Conservation (phyloP, 2,329 filamentous ascomycete species). For the Bimuria novae-zelandiae region DNA sequence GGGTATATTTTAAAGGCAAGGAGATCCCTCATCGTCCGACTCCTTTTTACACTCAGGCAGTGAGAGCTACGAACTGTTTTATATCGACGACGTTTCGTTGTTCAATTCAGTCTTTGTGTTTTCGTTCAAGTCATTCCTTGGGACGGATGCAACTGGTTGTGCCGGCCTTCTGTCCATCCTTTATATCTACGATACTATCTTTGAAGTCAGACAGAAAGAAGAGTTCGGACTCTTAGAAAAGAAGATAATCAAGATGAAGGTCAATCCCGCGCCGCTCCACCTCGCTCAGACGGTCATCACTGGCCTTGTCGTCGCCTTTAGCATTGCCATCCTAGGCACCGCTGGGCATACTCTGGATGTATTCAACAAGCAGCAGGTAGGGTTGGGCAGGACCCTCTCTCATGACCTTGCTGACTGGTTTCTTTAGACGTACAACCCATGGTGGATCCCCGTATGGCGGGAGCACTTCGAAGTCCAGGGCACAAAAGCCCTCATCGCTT, state of each 20-base stretch:
- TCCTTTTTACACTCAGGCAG: conserved; percentile 24
- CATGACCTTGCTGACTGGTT: neutral
- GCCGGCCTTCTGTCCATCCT: conserved; percentile 13
- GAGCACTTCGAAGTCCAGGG: conserved; percentile 53
- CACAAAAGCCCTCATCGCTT: conserved; percentile 49
- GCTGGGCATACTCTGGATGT: conserved; percentile 49
- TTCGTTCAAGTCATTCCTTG: conserved; percentile 15
- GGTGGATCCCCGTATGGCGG: conserved; percentile 55
- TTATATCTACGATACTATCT: too few relatives aligned
- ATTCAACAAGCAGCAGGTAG: conserved; percentile 47
- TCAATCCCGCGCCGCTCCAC: conserved; percentile 45
- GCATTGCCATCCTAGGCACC: conserved; percentile 49
- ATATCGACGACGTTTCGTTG: conserved; percentile 17
- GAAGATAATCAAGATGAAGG: conserved; percentile 34
- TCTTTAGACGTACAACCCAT: conserved; percentile 47
- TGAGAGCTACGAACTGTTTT: conserved; percentile 16
- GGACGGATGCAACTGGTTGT: conserved; percentile 38
- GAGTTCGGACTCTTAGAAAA: neutral
- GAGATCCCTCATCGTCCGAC: conserved; percentile 25
- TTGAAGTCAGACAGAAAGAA: too few relatives aligned
- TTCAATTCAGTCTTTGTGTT: conserved; percentile 19
- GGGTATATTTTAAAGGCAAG: conserved; percentile 42
- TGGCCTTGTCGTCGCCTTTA: conserved; percentile 46
- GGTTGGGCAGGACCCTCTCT: neutral
- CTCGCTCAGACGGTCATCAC: conserved; percentile 40